phyloP scores from a whole-genome alignment of 2,329 filamentous ascomycete species.

The Colletotrichum sp. region DNA sequence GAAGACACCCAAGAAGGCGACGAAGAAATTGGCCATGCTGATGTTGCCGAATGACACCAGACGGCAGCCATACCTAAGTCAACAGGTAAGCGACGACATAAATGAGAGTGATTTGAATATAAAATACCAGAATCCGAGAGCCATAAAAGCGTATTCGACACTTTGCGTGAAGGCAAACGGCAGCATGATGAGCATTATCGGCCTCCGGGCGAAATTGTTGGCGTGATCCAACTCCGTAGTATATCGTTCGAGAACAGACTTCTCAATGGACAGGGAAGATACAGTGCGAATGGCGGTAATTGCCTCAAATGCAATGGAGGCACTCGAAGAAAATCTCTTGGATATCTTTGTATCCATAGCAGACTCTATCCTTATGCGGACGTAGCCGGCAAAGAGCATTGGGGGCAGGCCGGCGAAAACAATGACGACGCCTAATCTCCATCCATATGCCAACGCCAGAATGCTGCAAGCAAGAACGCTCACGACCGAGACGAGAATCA shows the following conservation, averaged over 20 bases:
- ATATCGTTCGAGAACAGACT: conserved; percentile 34
- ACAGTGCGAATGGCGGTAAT: conserved; percentile 44
- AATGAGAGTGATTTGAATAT: not conserved
- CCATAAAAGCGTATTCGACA: conserved; percentile 42
- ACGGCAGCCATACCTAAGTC: conserved; percentile 37
- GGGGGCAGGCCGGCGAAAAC: conserved; percentile 46
- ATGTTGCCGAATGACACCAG: conserved; percentile 43
- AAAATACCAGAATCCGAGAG: conserved; percentile 42
- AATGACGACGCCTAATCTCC: conserved; percentile 54
- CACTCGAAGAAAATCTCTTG: conserved; percentile 38
- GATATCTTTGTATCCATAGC: conserved; percentile 42
- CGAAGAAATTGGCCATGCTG: conserved; percentile 46
- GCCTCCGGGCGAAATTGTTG: conserved; percentile 29
- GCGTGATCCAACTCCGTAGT: conserved; percentile 33
- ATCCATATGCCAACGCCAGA: conserved; percentile 48
- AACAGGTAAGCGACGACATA: not conserved
- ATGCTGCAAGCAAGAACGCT: conserved; percentile 44
- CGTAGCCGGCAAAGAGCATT: conserved; percentile 37
- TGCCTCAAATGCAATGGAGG: conserved; percentile 47
- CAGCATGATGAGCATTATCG: conserved; percentile 37
- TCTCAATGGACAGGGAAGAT: conserved; percentile 46
- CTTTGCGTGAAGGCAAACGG: conserved; percentile 42
- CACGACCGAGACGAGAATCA: conserved; percentile 41
- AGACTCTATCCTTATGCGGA: conserved; percentile 44
- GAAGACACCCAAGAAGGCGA: conserved; percentile 57